Base-by-base conservation (phyloP, 176 grass and related monocot species). In the Miscanthus lutarioriparius region DNA sequence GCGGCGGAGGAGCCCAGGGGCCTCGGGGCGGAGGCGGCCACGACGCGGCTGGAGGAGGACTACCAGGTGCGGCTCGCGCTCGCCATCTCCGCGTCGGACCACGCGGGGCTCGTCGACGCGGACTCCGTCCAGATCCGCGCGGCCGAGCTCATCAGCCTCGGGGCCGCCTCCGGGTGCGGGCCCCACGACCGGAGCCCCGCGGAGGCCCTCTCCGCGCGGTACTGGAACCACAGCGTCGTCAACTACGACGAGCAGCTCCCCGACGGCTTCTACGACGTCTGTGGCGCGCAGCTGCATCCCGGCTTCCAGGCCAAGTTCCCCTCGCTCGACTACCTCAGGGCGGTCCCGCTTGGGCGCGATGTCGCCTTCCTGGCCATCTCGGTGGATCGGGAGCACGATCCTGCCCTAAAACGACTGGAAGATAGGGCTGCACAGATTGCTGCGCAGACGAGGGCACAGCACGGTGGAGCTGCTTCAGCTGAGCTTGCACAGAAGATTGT, bases 91-190 rank as follows among this genome's bases (percentile, higher is more conserved):
- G 86, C 89, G 14, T 96, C 91, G 12, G 93, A 99, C 81, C 96
- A 92, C 62, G 90, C 89, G 66, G 96, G 93, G 10, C 76, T 96
- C 13, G 88, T 96, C 74, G 96, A 99, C 79, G 84, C 93, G 3
- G 96, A 99, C 87, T 94, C 89, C 67, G 91, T 99, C n/a, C 96
- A 99, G 87, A 95, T 99, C 80, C 92, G 92, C 58, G 96, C 84
- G 0, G 96, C 96, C 16, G 94, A 99, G 91, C 91, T 90, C 74
- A 99, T 96, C 80, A 99, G 96, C 87, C 86, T 99, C 13, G 93
- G 93, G 5, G 51, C 30, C 7, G 76, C 22, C 10, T 47, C 53
- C 15, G 79, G 38, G 67, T 79, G 56, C 25, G 67, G 67, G 12
- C 12, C 3, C 12, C 40, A 26, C n/a, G 86, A 86, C 78, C 76